phyloP scores from a whole-genome alignment of 768 basidiomycete species.

The Mycena haematopus region DNA sequence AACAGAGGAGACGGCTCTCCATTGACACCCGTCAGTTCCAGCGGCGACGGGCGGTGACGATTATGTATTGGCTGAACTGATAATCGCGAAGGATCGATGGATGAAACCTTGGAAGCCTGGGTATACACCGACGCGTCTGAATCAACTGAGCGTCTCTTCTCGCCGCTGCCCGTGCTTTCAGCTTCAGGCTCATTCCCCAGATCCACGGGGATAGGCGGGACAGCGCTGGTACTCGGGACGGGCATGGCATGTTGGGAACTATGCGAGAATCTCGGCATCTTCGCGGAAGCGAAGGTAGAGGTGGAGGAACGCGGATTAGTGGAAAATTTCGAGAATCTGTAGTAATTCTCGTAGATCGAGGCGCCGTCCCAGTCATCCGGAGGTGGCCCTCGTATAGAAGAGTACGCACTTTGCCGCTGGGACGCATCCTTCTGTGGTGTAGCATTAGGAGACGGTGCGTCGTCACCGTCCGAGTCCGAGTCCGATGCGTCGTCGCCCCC shows the following conservation, averaged over 20 bases:
- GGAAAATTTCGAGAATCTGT: constrained; percentile 73
- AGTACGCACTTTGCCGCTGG: constrained; percentile 10
- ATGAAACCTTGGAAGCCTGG: constrained; percentile 38
- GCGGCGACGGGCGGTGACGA: constrained; percentile 38
- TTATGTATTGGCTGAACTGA: constrained; percentile 12
- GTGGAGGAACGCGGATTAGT: constrained; percentile 42
- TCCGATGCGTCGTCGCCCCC: constrained; percentile 34
- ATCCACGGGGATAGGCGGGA: constrained; percentile 28
- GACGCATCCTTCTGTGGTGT: constrained; percentile 17
- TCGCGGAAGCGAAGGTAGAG: constrained; percentile 25
- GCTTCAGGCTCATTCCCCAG: constrained; percentile 9
- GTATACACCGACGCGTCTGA: constrained; percentile 46
- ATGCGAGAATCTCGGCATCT: constrained; percentile 42
- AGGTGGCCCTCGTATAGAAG: constrained; percentile 6
- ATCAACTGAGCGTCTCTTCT: constrained; percentile 36
- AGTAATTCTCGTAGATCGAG: constrained; percentile 75
- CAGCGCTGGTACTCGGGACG: background rate
- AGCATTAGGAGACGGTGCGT: background rate
- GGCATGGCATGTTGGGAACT: constrained; percentile 29
- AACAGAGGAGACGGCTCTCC: constrained; percentile 42
- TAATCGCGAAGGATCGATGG: constrained; percentile 8
- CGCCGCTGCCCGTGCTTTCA: background rate
- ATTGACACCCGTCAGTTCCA: constrained; percentile 31
- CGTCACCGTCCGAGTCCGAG: constrained; percentile 22
- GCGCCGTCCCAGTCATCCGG: constrained; percentile 68